Conservation (phyloP, 305 asterid species). For the Fraxinus xanthoxyloides region DNA sequence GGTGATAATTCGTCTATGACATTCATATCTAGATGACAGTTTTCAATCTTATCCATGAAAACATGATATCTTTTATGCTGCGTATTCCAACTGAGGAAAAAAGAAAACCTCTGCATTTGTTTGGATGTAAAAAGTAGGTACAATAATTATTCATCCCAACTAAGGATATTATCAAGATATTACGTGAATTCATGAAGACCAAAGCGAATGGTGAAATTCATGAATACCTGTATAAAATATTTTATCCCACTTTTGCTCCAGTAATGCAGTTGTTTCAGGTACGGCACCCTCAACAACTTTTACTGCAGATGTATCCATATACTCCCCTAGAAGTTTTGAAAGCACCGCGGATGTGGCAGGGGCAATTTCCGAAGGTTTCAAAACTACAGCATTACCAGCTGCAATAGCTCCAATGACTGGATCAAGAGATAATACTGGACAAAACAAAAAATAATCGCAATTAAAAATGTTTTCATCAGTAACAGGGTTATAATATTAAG, state of each 20-base stretch:
- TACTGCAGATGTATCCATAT: slow-evolving; percentile 75
- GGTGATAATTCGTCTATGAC: not conserved
- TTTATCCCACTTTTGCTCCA: slow-evolving; percentile 86
- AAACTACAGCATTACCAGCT: slow-evolving; percentile 79
- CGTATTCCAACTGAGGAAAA: not conserved
- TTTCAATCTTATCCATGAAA: not conserved
- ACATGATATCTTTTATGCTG: not conserved
- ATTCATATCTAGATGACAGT: not conserved
- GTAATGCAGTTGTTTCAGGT: not conserved
- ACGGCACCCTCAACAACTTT: slow-evolving; percentile 70
- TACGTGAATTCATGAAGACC: too few relatives aligned
- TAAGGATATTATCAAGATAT: not conserved
- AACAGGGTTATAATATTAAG: not conserved
- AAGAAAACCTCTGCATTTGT: too few relatives aligned
- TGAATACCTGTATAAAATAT: slow-evolving; percentile 69
- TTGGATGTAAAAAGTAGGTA: not conserved
- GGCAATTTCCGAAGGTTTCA: slow-evolving; percentile 86
- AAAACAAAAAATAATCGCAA: not conserved
- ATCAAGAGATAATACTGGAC: slow-evolving; percentile 74
- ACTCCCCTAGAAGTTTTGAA: slow-evolving; percentile 63
- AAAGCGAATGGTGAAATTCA: not conserved
- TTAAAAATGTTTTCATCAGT: not conserved
- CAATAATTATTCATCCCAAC: too few relatives aligned
- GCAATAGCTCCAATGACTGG: slow-evolving; percentile 84
- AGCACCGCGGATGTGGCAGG: slow-evolving; percentile 65